Conservation (phyloP, 768 basidiomycete species). For the Boletus sensibilis region DNA sequence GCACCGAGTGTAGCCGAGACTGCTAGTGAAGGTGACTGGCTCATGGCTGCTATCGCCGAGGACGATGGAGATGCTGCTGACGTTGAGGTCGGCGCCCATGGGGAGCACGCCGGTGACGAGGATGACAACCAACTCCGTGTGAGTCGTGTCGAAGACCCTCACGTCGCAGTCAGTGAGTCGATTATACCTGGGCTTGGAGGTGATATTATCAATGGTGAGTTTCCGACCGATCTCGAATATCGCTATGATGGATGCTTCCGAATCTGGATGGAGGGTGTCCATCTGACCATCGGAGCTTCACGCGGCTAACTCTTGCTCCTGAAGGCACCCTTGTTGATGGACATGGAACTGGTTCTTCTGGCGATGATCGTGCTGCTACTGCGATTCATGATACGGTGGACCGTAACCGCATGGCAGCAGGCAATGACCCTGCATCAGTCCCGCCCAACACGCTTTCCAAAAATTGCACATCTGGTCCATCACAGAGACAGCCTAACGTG, state of each 20-base stretch:
- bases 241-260: conserved; percentile 47
- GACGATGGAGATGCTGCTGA: conserved; percentile 58
- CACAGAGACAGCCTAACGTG: conserved; percentile 22
- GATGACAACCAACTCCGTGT: conserved; percentile 46
- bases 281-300: conserved; percentile 42
- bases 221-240: conserved; percentile 33
- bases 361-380: conserved; percentile 17
- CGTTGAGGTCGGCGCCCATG: conserved; percentile 58
- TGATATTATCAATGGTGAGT: conserved; percentile 53
- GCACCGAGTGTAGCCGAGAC: conserved; percentile 65
- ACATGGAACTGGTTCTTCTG: conserved; percentile 35
- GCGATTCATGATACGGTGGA: conserved; percentile 16
- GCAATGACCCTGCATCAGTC: conserved; percentile 28
- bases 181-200: conserved; percentile 35
- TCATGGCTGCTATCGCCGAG: conserved; percentile 84
- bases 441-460: conserved; percentile 21
- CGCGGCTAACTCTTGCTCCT: conserved; percentile 52
- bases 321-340: conserved; percentile 44
- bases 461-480: conserved; percentile 11
- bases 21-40: conserved; percentile 78
- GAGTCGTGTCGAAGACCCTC: conserved; percentile 41
- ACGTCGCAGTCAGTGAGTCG: conserved; percentile 34
- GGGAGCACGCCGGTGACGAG: conserved; percentile 44
- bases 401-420: conserved; percentile 18
- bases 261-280: conserved; percentile 42